Percentiles rank a stretch among this genome's conserved stretches.
phyloP scores from a whole-genome alignment of 1,284 basidiomycete genomes.

The Trametes hirsuta region DNA sequence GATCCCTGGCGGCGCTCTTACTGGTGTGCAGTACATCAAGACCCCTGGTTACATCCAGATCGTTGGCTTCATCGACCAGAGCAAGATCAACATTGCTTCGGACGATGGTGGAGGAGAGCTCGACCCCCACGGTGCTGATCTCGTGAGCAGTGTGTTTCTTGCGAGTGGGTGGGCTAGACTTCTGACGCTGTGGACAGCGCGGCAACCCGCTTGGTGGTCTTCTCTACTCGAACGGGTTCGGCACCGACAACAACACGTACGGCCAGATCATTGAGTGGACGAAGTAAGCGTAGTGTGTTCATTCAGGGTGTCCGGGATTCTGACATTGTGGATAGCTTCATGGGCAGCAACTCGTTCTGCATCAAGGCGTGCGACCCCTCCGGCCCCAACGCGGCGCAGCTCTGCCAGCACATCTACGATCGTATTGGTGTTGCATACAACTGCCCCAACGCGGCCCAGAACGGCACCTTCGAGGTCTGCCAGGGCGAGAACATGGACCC shows the following conservation, averaged over 20 bases:
- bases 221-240: conserved; percentile 52
- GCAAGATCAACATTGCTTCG: conserved; percentile 51
- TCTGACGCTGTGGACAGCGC: conserved; percentile 29
- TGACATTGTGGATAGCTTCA: conserved; percentile 40
- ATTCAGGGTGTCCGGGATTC: background rate
- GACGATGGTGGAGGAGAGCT: conserved; percentile 73
- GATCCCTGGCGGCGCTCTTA: conserved; percentile 64
- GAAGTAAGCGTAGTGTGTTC: conserved; percentile 36
- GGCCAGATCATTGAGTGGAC: conserved; percentile 50
- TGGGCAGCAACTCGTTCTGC: conserved; percentile 52
- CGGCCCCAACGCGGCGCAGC: conserved; percentile 42
- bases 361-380: conserved; percentile 56
- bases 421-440: conserved; percentile 55
- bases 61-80: conserved; percentile 66
- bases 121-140: conserved; percentile 54
- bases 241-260: conserved; percentile 36
- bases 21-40: conserved; percentile 67
- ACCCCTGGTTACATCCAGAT: conserved; percentile 71
- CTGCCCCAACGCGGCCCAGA: conserved; percentile 45
- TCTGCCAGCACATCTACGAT: conserved; percentile 52
- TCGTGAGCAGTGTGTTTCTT: conserved; percentile 27
- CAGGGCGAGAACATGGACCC: conserved; percentile 64
- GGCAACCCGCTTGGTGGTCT: conserved; percentile 59
- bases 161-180: background rate
- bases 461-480: conserved; percentile 48